Evolutionary conservation across 1,284 basidiomycete genomes (phyloP), one percentile per base, ranked within the genome.

Genomic region (Lentinula novae-zelandiae): DNA sequence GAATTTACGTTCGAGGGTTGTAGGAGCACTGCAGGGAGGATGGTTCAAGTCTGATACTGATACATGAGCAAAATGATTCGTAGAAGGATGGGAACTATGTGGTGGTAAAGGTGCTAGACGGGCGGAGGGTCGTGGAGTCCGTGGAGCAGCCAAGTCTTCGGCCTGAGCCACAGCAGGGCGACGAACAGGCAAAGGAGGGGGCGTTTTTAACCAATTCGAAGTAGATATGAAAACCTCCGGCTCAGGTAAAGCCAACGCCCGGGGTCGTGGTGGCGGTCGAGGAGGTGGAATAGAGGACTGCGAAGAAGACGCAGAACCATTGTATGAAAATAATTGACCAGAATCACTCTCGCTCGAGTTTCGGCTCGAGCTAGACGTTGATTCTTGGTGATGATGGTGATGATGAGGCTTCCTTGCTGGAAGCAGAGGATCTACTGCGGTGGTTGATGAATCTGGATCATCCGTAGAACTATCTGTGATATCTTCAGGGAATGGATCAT

Each of bases 1-100:
- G 3, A 71, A 60, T 67, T 82, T 86, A 34, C 82, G 78, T 57
- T 86, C 73, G 48, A 60, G 57, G 38, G 62, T 42, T 22, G 65
- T 63, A n/a, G 64, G 56, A 22, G 68, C 68, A 20, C 59, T 66
- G 27, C 22, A 22, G 22, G 61, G 31, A 53, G 65, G 10, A 33
- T 22, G 51, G 17, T 44, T 31, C 17, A 57, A 10, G n/a, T 50
- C 49, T 9, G 31, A 22, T 40, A 22, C 22, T 22, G 49, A 42
- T 17, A 56, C 44, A 42, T 36, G 54, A 27, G 38, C 50, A n/a
- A 52, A 22, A 52, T 58, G 57, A 17, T 39, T 40, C 10, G 50
- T 17, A 44, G 49, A 56, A 15, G 60, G 60, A 57, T 61, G 60
- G 2, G 60, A 50, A 17, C 27, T 54, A 15, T 60, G 60, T 34